These are phyloP conservation scores for Globisporangium splendens DNA, from an alignment of 352 stramenopile genomes.

Conservation along the genomic window DNA sequence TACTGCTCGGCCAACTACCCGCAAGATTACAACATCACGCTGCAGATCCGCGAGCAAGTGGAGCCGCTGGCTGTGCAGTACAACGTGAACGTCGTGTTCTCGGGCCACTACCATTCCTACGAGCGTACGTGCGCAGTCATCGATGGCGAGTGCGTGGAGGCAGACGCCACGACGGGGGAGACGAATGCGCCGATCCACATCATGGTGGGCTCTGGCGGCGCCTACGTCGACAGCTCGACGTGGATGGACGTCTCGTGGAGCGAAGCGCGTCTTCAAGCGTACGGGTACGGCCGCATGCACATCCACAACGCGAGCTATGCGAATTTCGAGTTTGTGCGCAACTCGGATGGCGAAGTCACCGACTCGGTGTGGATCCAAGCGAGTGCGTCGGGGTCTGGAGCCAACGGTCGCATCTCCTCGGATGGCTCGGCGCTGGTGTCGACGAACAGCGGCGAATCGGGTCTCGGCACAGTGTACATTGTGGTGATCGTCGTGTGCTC, in stretches of 20 bases:
- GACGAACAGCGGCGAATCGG: too few relatives aligned
- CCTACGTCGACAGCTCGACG: slow-evolving; percentile 22
- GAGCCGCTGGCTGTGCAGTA: slow-evolving; percentile 40
- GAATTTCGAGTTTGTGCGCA: slow-evolving; percentile 45
- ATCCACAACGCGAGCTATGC: slow-evolving; percentile 45
- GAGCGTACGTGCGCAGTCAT: slow-evolving; percentile 48
- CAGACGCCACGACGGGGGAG: slow-evolving; percentile 11
- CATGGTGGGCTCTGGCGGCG: slow-evolving; percentile 41
- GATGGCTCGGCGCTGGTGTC: neutral
- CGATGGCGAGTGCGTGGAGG: slow-evolving; percentile 27
- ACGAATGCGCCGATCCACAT: slow-evolving; percentile 35
- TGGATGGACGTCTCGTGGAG: slow-evolving; percentile 20
- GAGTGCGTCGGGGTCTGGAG: neutral
- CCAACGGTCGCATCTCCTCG: neutral
- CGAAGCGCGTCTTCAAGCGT: neutral
- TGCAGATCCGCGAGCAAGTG: slow-evolving; percentile 32
- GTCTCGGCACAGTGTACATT: neutral
- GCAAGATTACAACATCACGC: slow-evolving; percentile 28
- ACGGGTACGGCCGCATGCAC: slow-evolving; percentile 42
- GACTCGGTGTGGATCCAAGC: slow-evolving; percentile 16
- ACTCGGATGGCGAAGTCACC: slow-evolving; percentile 2
- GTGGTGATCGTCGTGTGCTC: neutral
- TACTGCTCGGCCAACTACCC: slow-evolving; percentile 40
- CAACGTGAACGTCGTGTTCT: slow-evolving; percentile 44
- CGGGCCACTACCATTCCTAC: slow-evolving; percentile 54